Percentiles rank a stretch among this genome's conserved stretches.
phyloP scores from a whole-genome alignment of 805 yeast species.

The Lachancea sp. region DNA sequence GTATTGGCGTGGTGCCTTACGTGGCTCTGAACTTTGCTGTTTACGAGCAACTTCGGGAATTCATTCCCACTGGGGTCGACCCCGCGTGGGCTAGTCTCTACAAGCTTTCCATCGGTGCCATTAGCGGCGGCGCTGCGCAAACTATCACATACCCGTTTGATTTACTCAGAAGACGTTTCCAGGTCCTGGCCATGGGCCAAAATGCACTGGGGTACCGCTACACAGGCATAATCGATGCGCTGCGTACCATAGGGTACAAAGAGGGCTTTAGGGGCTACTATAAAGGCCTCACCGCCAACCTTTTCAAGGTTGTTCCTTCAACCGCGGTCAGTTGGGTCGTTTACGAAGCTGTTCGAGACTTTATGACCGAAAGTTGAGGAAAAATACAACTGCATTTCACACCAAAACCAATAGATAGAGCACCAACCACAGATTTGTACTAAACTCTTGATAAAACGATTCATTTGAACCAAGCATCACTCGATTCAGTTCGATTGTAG shows the following conservation, averaged over 20 bases:
- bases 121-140: slow-evolving; percentile 86
- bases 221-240: slow-evolving; percentile 67
- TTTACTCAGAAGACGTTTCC: slow-evolving; percentile 80
- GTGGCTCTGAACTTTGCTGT: slow-evolving; percentile 89
- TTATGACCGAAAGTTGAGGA: slow-evolving; percentile 11
- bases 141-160: slow-evolving; percentile 89
- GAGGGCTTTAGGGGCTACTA: slow-evolving; percentile 75
- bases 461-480: no score
- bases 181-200: slow-evolving; percentile 73
- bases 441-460: no score
- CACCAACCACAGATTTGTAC: background rate
- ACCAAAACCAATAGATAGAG: background rate
- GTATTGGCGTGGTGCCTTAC: slow-evolving; percentile 92
- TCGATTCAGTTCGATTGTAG: no score
- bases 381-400: background rate
- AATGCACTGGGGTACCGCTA: slow-evolving; percentile 77
- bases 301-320: slow-evolving; percentile 86
- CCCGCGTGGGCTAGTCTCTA: slow-evolving; percentile 38
- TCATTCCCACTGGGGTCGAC: slow-evolving; percentile 33
- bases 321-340: slow-evolving; percentile 95
- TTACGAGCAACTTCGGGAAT: slow-evolving; percentile 73
- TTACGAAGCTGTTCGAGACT: slow-evolving; percentile 63
- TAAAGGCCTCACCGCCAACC: slow-evolving; percentile 70
- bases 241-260: slow-evolving; percentile 54
- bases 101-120: slow-evolving; percentile 72